These are phyloP conservation scores for Clonostachys chloroleuca DNA, from an alignment of 2,329 filamentous ascomycete genomes.

Conservation along the genomic window DNA sequence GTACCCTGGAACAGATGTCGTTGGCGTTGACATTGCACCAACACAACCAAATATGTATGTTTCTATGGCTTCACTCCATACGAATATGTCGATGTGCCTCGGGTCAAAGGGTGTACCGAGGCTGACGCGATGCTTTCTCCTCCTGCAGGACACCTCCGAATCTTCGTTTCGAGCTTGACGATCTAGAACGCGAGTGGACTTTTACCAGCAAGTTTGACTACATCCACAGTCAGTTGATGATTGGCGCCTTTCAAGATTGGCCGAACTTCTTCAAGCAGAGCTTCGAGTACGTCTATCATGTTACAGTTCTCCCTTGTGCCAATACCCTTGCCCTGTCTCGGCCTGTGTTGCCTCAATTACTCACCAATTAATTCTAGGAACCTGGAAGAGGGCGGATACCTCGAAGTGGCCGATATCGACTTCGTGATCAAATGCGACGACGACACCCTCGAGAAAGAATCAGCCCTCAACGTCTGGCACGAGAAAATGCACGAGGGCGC, in stretches of 20 bases:
- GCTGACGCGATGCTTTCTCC: neutral
- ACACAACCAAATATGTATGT: conserved; percentile 22
- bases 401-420: conserved; percentile 13
- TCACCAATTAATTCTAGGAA: neutral
- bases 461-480: conserved; percentile 15
- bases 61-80: too few species aligned
- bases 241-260: conserved; percentile 9
- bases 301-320: neutral
- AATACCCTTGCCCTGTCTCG: neutral
- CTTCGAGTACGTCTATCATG: conserved; percentile 5
- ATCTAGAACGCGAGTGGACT: conserved; percentile 14
- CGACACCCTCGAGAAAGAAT: conserved; percentile 8
- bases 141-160: conserved; percentile 8
- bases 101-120: too few species aligned
- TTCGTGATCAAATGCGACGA: conserved; percentile 8
- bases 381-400: conserved; percentile 12
- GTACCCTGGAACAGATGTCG: conserved; percentile 5
- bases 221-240: conserved; percentile 13
- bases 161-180: conserved; percentile 13
- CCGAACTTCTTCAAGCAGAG: conserved; percentile 10
- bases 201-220: conserved; percentile 13
- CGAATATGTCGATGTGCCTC: too few species aligned
- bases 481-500: neutral
- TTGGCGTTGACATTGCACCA: conserved; percentile 22
- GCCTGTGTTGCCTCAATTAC: rapidly evolving